Evolutionary conservation across 2,329 filamentous ascomycete species (phyloP).

Genomic region (Hymenotorrendiella dingleyae): DNA sequence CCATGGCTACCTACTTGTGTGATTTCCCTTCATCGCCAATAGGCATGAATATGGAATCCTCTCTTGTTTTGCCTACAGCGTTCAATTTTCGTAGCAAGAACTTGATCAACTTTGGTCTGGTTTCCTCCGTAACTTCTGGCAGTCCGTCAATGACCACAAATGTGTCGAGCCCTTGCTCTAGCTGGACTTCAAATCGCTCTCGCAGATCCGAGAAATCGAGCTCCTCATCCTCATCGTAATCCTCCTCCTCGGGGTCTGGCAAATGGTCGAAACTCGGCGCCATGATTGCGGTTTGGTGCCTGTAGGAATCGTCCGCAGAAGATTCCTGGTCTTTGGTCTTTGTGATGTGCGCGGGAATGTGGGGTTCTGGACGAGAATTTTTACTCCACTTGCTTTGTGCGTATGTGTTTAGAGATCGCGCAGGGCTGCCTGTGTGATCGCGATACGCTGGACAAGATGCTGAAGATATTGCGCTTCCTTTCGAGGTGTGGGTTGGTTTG

Average conservation of each 20-base stretch:
- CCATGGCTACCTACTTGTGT: slow-evolving; percentile 71
- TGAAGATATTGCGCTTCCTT: too few relatives aligned
- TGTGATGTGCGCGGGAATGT: slow-evolving; percentile 4
- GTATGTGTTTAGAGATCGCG: slow-evolving; percentile 1
- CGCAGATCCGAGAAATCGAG: slow-evolving; percentile 92
- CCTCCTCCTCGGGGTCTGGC: slow-evolving; percentile 81
- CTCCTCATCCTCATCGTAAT: slow-evolving; percentile 84
- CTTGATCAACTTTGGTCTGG: slow-evolving; percentile 90
- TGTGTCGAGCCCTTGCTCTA: slow-evolving; percentile 92
- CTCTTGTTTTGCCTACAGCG: slow-evolving; percentile 74
- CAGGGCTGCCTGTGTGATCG: too few relatives aligned
- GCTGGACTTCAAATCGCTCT: slow-evolving; percentile 90
- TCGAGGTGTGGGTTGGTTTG: too few relatives aligned
- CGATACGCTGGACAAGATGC: too few relatives aligned
- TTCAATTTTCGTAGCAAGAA: slow-evolving; percentile 93
- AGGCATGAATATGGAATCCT: slow-evolving; percentile 91
- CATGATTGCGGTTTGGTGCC: slow-evolving; percentile 53
- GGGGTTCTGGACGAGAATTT: slow-evolving; percentile 7
- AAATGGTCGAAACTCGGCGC: slow-evolving; percentile 90
- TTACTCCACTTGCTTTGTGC: slow-evolving; percentile 20
- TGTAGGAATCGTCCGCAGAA: slow-evolving; percentile 2
- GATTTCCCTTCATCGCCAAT: slow-evolving; percentile 82
- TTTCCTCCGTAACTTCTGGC: slow-evolving; percentile 81
- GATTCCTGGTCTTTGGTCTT: slow-evolving; percentile 5
- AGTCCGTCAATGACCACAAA: slow-evolving; percentile 96